Evolutionary conservation across 805 yeast species (phyloP), one percentile per base, ranked within the genome.

Genomic region (Peterozyma xylosa): DNA sequence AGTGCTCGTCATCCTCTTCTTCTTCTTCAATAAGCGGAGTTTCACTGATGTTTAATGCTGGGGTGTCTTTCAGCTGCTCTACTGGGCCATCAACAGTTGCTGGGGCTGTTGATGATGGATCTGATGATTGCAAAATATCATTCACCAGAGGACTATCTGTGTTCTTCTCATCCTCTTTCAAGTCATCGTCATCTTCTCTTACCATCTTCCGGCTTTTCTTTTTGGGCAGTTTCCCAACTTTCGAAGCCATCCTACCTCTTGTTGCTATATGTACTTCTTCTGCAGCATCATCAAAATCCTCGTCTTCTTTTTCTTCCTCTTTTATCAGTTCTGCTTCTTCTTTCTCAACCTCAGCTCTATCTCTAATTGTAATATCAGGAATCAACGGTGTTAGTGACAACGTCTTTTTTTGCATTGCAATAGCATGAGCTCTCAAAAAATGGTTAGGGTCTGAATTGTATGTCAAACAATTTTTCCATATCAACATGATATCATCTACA

Each of bases 391-490:
- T 73, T 42, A 93, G 68, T 39, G 80, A 72, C 42, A 78, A 59
- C 0, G 98, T 80, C 57, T 86, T 87, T 63, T 88, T 88, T 53
- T 89, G 95, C 99, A 93, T 95, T 2, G 97, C 96, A 39, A 86
- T 63, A 0, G 99, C 99, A 64, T 93, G 97, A 0, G 80, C 86
- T 40, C 99, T 71, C 38, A 93, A 60, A 52, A 86, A 91, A 61
- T 93, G 98, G 47, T 81, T 82, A 2, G 99, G 98, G 55, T 93
- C 98, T 0, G 96, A 83, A 60, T 93, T 93, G 60, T 88, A 93
- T 1, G 90, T 78, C 46, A 95, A 66, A 60, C 99, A 93, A 61
- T 93, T 93, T 49, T 80, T 79, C 99, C 99, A 93, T 30, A 93
- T 93, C 42, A 95, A 71, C 89, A 86, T 86, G 48, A 93, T 67